phyloP scores from a whole-genome alignment of 768 basidiomycete species.

The Pisolithus sp. region DNA sequence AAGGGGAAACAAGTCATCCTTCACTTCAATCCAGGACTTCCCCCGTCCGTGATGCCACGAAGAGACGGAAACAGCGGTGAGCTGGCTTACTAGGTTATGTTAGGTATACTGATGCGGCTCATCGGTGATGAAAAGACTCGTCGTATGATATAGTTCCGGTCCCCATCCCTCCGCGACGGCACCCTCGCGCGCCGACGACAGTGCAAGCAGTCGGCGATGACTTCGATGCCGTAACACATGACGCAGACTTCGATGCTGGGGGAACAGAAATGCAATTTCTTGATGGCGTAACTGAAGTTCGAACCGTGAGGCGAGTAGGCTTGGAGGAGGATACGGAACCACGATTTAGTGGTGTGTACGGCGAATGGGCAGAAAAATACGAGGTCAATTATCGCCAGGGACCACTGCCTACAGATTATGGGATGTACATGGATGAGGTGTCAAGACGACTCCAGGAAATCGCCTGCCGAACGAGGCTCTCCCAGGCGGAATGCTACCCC shows the following conservation, averaged over 20 bases:
- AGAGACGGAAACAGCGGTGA: constrained; percentile 23
- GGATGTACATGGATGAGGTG: constrained; percentile 24
- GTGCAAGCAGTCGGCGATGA: constrained; percentile 26
- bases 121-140: constrained; percentile 25
- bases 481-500: constrained; percentile 15
- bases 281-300: constrained; percentile 22
- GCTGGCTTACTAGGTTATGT: constrained; percentile 1
- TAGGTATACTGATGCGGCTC: constrained; percentile 3
- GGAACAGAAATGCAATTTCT: constrained; percentile 18
- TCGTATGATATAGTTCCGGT: constrained; percentile 27
- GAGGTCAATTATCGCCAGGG: constrained; percentile 22
- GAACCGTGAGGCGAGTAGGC: constrained; percentile 7
- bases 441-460: constrained; percentile 32
- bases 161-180: constrained; percentile 13
- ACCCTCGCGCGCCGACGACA: constrained; percentile 26
- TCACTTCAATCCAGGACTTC: background rate
- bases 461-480: constrained; percentile 24
- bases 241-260: constrained; percentile 19
- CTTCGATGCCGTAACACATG: constrained; percentile 25
- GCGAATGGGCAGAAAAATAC: constrained; percentile 26
- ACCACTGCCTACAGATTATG: constrained; percentile 19
- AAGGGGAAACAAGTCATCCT: background rate
- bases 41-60: constrained; percentile 17
- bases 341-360: constrained; percentile 25
- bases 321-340: constrained; percentile 3